Evolutionary conservation across 2,329 filamentous ascomycete genomes (phyloP).

Genomic region (Colletotrichum karsti): DNA sequence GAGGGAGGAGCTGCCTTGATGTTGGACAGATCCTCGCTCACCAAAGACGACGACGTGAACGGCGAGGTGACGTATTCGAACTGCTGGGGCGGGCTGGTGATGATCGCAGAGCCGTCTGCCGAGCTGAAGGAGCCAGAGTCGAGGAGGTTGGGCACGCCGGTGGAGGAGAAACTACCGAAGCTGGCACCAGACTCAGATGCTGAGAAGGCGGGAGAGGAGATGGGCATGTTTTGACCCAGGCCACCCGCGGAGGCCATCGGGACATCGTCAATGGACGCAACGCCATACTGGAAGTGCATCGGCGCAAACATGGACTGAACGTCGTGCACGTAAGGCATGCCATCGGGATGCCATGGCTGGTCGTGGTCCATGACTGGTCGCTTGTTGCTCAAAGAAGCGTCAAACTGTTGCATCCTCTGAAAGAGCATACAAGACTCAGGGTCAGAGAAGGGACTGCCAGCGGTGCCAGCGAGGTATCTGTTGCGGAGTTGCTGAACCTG

Average conservation of each 20-base stretch:
- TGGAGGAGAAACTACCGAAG: conserved; percentile 28
- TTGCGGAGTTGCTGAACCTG: conserved; percentile 29
- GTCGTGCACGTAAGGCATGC: conserved; percentile 2
- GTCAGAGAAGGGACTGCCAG: conserved; percentile 27
- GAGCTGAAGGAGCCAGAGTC: conserved; percentile 22
- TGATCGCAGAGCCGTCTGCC: neutral
- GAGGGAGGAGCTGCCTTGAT: conserved; percentile 6
- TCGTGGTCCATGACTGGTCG: conserved; percentile 18
- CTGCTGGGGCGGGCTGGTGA: conserved; percentile 1
- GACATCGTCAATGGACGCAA: conserved; percentile 5
- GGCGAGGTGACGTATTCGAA: conserved; percentile 21
- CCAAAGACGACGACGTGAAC: conserved; percentile 7
- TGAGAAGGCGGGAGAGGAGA: conserved; percentile 13
- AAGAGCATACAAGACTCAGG: conserved; percentile 15
- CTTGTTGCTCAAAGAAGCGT: conserved; percentile 10
- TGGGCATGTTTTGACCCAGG: conserved; percentile 5
- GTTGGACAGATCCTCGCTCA: neutral
- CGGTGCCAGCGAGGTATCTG: conserved; percentile 29
- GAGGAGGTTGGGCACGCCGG: conserved; percentile 6
- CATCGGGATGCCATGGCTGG: conserved; percentile 6
- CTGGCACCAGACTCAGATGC: conserved; percentile 6
- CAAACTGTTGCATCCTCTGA: conserved; percentile 14
- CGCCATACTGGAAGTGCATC: conserved; percentile 16
- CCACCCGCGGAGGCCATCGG: neutral
- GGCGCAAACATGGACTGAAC: conserved; percentile 27